Conservation (phyloP, 495 filamentous ascomycete genomes). For the Talaromyces stipitatus region DNA sequence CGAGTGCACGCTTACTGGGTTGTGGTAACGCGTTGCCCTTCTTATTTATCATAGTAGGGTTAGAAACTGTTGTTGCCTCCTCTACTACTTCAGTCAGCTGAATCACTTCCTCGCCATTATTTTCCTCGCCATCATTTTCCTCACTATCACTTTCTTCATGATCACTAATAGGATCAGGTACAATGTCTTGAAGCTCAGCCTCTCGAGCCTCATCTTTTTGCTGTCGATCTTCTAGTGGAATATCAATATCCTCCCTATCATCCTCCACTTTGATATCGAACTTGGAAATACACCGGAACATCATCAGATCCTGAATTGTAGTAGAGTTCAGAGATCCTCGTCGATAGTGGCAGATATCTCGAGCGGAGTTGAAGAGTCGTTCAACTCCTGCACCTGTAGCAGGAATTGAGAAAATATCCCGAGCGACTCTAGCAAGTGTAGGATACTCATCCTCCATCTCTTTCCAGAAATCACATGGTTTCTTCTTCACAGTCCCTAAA, state of each 20-base stretch:
- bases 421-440: neutral
- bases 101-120: neutral
- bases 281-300: neutral
- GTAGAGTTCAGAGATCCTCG: neutral
- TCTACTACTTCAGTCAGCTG: neutral
- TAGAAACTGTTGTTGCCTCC: neutral
- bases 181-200: neutral
- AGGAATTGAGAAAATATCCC: neutral
- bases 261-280: neutral
- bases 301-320: neutral
- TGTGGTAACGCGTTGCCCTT: neutral
- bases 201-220: neutral
- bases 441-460: neutral
- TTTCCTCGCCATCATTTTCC: neutral
- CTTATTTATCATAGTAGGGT: neutral
- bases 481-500: neutral
- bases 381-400: neutral
- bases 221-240: neutral
- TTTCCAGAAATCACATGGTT: neutral
- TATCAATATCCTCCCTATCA: neutral
- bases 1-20: neutral
- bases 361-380: neutral
- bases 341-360: neutral
- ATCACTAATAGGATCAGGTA: neutral
- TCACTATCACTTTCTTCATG: neutral